A percentile compares a stretch with the other conserved stretches of the same genome.
These are phyloP conservation scores for Fusarium luffae DNA, from an alignment of 2,329 filamentous ascomycete species.

Conservation along the genomic window DNA sequence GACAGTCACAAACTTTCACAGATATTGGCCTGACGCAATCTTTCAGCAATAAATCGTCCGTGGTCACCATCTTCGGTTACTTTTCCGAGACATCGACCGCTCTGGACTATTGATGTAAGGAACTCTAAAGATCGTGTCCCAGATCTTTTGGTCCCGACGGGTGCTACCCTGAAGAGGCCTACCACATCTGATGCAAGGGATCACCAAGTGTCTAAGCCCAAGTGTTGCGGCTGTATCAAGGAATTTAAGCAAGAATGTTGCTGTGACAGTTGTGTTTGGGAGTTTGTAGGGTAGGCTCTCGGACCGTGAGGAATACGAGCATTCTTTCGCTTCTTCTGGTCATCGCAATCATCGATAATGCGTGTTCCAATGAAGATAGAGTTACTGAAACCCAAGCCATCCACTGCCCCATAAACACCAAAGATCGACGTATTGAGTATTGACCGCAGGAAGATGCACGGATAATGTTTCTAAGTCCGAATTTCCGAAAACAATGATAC, in stretches of 20 bases:
- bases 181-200: slow-evolving; percentile 1
- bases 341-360: background rate
- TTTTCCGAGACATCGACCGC: slow-evolving; percentile 24
- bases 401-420: background rate
- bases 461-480: background rate
- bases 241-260: background rate
- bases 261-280: background rate
- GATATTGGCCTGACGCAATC: background rate
- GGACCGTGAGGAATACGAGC: background rate
- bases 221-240: background rate
- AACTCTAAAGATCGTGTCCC: slow-evolving; percentile 8
- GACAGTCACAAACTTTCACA: background rate
- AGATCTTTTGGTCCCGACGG: background rate
- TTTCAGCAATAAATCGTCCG: background rate
- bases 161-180: slow-evolving; percentile 28
- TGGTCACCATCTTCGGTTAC: slow-evolving; percentile 14
- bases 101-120: slow-evolving; percentile 11
- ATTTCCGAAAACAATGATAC: background rate
- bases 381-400: background rate
- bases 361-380: background rate
- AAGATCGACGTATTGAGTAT: background rate
- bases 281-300: background rate
- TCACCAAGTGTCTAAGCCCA: background rate
- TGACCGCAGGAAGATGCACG: background rate
- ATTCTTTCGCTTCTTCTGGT: background rate